Conservation (phyloP, 148 eudicot species). For the Chenopodium quinoa region DNA sequence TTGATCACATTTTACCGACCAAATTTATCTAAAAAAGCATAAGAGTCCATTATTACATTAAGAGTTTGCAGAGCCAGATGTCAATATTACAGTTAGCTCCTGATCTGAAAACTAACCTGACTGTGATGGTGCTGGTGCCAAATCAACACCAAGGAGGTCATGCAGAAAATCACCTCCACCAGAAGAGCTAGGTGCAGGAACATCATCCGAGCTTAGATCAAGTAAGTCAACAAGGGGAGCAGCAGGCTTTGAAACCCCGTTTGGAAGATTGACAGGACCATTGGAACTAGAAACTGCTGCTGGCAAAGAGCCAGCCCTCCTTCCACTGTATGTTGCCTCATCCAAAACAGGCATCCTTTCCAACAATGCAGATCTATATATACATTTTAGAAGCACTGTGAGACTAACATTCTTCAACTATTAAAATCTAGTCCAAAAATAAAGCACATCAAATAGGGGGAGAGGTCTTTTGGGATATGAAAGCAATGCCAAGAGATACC, state of each 20-base stretch:
- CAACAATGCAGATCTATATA: conserved; percentile 68
- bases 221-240: conserved; percentile 94
- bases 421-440: not conserved
- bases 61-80: not conserved
- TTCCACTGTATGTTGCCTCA: conserved; percentile 85
- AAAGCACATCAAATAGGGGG: not conserved
- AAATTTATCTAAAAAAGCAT: not conserved
- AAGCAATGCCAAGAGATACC: conserved; percentile 31
- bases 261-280: conserved; percentile 68
- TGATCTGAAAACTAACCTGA: conserved; percentile 48
- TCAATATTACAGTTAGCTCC: not conserved
- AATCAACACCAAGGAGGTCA: conserved; percentile 86
- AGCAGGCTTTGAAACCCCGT: conserved; percentile 74
- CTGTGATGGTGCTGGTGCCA: conserved; percentile 57
- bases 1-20: not conserved
- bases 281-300: conserved; percentile 60
- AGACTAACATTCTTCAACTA: not conserved
- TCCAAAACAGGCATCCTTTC: conserved; percentile 99
- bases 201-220: conserved; percentile 79
- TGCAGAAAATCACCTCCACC: conserved; percentile 81
- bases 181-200: conserved; percentile 70
- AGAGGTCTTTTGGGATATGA: not conserved
- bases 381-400: conserved; percentile 21
- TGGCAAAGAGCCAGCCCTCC: conserved; percentile 73
- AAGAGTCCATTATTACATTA: not conserved